A percentile compares a stretch with the other conserved stretches of the same genome.
Conservation (phyloP, 176 grass and related monocot species). For the Thinopyrum elongatum region DNA sequence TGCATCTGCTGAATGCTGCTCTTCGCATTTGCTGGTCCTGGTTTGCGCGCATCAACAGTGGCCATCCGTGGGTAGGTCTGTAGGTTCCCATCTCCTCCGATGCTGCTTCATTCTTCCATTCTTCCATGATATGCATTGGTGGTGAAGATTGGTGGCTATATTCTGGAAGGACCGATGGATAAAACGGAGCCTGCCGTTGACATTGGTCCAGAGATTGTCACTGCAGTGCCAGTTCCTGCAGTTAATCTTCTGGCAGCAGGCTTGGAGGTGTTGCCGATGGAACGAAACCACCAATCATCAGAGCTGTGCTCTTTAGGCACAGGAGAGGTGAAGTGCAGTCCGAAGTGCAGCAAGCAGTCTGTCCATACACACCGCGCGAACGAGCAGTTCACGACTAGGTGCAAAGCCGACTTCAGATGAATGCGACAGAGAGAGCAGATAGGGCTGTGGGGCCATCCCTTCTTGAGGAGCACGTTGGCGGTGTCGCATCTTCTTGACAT, state of each 20-base stretch:
- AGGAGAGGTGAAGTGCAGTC: too few species aligned
- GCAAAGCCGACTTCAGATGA: background rate
- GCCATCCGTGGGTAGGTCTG: background rate
- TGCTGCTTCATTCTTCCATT: background rate
- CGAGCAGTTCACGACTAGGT: background rate
- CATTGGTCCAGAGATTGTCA: background rate
- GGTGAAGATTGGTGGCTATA: background rate
- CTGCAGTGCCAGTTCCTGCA: background rate
- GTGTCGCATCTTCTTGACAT: background rate
- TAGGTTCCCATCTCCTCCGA: background rate
- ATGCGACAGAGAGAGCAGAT: background rate
- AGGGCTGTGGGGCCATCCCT: too few species aligned
- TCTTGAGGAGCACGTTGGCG: background rate
- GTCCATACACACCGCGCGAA: background rate
- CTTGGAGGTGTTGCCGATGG: background rate
- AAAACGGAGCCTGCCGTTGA: background rate
- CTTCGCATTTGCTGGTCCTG: background rate
- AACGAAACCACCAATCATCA: background rate
- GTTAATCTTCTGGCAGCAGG: too few species aligned
- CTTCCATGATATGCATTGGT: background rate
- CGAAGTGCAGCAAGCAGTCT: too few species aligned
- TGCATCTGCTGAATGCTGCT: background rate
- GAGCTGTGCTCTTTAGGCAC: too few species aligned
- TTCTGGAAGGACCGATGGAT: background rate
- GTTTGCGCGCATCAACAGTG: background rate